These are phyloP conservation scores for Pythium rishiriense DNA, from an alignment of 352 stramenopile genomes.

Conservation along the genomic window DNA sequence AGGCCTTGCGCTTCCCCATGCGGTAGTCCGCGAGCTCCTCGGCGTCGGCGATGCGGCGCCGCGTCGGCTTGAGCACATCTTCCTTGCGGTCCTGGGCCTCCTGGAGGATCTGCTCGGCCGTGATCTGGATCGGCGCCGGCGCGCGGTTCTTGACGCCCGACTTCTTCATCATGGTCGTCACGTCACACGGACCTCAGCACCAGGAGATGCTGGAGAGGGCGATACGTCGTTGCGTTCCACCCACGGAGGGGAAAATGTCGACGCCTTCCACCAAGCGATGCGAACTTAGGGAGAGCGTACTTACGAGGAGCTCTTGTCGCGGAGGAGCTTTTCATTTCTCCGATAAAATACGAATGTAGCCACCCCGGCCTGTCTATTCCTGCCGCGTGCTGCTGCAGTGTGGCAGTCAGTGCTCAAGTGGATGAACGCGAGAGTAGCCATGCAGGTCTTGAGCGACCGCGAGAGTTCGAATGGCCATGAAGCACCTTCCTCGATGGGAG, in stretches of 20 bases:
- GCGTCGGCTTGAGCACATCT: slow-evolving; percentile 67
- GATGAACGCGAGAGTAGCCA: too few relatives aligned
- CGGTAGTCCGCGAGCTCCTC: slow-evolving; percentile 93
- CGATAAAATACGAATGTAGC: slow-evolving; percentile 10
- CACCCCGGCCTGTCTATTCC: background rate
- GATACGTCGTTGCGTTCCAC: background rate
- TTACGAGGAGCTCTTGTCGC: background rate
- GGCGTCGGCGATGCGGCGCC: slow-evolving; percentile 85
- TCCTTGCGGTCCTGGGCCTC: slow-evolving; percentile 91
- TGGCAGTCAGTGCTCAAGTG: too few relatives aligned
- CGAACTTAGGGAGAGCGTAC: slow-evolving; percentile 13
- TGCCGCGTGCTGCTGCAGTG: too few relatives aligned
- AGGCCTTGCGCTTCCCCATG: slow-evolving; percentile 91
- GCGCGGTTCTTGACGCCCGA: slow-evolving; percentile 97
- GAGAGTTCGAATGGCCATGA: background rate
- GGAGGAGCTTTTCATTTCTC: background rate
- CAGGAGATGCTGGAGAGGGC: too few relatives aligned
- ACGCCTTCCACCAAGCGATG: slow-evolving; percentile 15
- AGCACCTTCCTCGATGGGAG: background rate
- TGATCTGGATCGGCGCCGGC: slow-evolving; percentile 99
- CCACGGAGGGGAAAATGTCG: background rate
- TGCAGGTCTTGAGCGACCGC: background rate
- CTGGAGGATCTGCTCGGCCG: slow-evolving; percentile 98
- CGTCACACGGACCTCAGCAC: too few relatives aligned
- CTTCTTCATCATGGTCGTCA: slow-evolving; percentile 84